Base-by-base conservation (phyloP, 768 basidiomycete genomes). In the Calocybe indica region DNA sequence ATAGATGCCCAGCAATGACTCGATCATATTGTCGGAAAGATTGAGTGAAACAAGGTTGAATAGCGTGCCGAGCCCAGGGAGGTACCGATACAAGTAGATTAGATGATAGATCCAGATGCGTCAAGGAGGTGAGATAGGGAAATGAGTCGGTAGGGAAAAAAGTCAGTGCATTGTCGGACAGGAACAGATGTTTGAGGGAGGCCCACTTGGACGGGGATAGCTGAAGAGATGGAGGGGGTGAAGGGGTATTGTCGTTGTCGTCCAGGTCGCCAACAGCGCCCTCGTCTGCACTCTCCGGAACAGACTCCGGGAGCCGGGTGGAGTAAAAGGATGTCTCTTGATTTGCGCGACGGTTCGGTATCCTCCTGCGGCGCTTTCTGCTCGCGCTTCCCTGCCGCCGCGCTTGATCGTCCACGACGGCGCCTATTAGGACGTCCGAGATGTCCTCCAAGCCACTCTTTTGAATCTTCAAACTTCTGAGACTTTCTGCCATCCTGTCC, bases 11-110 rank as follows among this genome's bases (percentile, higher is more conserved):
- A 93, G 78, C 12, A 98, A 85, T 12, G 94, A 93, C 62, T 95
- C 92, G 55, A 99, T 92, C 81, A 99, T 91, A 69, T 99, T 99
- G 65, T 94, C 88, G 11, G 89, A 76, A n/a, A 99, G 79, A 66
- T 96, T 94, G 56, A 99, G 83, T n/a, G 88, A 89, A 46, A 82
- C 66, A 45, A 99, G 86, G 52, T 84, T 87, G 58, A 83, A 80
- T 15, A 99, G 78, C 5, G 72, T 60, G 11, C 82, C 76, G 31
- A 95, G 75, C 14, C 85, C 87, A 1, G 84, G 84, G 63, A 1
- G 92, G 92, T n/a, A 94, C 76, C 30, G 90, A 87, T 37, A 93
- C 82, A 40, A 97, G 79, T 12, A 96, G 80, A 62, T 96, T 96
- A 37, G 88, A 88, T 13, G 92, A 93, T 37, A 95, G 76, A 65